These are phyloP conservation scores for Lactarius hatsudake DNA, from an alignment of 768 basidiomycete species.

Conservation along the genomic window DNA sequence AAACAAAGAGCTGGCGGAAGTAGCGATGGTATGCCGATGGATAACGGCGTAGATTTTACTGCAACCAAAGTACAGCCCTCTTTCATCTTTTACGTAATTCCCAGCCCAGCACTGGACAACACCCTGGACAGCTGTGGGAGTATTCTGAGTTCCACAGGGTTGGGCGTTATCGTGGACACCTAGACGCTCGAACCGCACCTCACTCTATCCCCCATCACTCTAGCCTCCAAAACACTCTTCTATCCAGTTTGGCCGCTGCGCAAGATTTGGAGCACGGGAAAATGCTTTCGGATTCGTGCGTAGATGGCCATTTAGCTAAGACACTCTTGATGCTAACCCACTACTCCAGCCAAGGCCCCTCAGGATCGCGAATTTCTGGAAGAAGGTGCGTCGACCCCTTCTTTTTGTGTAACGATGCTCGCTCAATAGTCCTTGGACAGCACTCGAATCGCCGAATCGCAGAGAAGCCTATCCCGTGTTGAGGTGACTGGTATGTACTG, in stretches of 20 bases:
- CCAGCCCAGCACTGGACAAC: too few relatives aligned
- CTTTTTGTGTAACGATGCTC: not conserved
- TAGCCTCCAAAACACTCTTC: not conserved
- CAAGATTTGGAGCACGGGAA: not conserved
- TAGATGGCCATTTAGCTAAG: not conserved
- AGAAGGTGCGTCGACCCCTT: not conserved
- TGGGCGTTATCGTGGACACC: too few relatives aligned
- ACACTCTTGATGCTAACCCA: not conserved
- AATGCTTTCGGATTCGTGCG: not conserved
- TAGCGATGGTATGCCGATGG: too few relatives aligned
- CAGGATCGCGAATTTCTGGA: not conserved
- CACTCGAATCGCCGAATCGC: not conserved
- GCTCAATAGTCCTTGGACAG: not conserved
- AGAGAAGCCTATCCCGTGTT: not conserved
- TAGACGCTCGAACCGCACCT: not conserved
- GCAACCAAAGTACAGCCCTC: too few relatives aligned
- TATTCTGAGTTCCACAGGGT: too few relatives aligned
- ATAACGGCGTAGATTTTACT: too few relatives aligned
- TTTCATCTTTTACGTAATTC: too few relatives aligned
- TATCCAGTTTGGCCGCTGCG: not conserved
- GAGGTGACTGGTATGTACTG: not conserved
- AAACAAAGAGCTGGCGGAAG: too few relatives aligned
- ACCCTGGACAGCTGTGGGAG: too few relatives aligned
- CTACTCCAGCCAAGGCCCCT: not conserved
- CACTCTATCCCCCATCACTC: not conserved